Evolutionary conservation across 768 basidiomycete genomes (phyloP).

Genomic region (Butyriboletus loyo): DNA sequence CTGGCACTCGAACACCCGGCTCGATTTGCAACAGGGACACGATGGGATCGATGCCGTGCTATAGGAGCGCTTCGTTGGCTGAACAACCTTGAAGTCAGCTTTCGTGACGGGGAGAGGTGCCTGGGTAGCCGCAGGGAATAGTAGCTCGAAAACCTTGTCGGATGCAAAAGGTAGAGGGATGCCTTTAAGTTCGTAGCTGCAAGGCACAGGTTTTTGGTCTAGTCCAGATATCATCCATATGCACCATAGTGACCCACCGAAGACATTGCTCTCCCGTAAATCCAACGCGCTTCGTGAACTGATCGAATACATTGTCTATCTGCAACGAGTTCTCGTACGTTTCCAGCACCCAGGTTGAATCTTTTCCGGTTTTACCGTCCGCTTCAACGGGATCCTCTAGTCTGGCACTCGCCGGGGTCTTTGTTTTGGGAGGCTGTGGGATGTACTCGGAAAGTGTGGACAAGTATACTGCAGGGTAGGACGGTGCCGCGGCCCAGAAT

Average conservation of each 20-base stretch:
- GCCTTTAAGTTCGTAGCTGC: conserved; percentile 85
- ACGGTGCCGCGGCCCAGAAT: conserved; percentile 63
- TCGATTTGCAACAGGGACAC: conserved; percentile 66
- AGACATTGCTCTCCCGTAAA: conserved; percentile 82
- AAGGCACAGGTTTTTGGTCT: neutral
- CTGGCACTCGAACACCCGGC: conserved; percentile 87
- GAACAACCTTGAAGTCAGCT: conserved; percentile 53
- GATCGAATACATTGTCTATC: conserved; percentile 83
- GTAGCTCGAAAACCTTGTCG: conserved; percentile 62
- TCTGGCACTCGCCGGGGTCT: conserved; percentile 36
- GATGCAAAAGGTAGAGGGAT: conserved; percentile 83
- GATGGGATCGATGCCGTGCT: conserved; percentile 49
- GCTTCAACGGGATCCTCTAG: conserved; percentile 43
- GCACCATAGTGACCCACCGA: conserved; percentile 46
- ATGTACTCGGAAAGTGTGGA: conserved; percentile 75
- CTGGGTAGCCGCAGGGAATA: conserved; percentile 63
- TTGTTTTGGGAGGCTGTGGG: conserved; percentile 51
- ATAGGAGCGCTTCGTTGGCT: conserved; percentile 49
- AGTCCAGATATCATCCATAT: neutral
- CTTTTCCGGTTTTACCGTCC: conserved; percentile 43
- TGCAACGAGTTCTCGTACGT: conserved; percentile 77
- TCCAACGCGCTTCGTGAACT: conserved; percentile 70
- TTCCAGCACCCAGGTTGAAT: conserved; percentile 63
- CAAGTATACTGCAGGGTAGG: conserved; percentile 67
- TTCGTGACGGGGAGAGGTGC: conserved; percentile 54